A percentile compares a stretch with the other conserved stretches of the same genome.
phyloP scores from a whole-genome alignment of 495 filamentous ascomycete genomes.

The Penicillium silybi region DNA sequence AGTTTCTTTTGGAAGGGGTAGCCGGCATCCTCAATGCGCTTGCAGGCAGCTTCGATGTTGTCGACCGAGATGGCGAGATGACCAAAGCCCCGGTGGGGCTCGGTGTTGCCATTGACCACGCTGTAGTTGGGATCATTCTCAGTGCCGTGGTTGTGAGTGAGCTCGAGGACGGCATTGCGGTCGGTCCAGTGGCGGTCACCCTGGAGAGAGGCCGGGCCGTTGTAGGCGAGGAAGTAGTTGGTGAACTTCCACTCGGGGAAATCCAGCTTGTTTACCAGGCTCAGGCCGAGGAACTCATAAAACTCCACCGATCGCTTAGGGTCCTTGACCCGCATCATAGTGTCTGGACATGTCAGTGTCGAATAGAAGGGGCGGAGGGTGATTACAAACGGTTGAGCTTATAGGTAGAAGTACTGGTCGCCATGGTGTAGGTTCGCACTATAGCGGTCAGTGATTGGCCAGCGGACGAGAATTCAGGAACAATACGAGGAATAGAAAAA shows the following conservation, averaged over 20 bases:
- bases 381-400: constrained; percentile 74
- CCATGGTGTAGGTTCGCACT: constrained; percentile 56
- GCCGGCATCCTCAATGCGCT: constrained; percentile 81
- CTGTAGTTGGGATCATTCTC: constrained; percentile 81
- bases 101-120: constrained; percentile 82
- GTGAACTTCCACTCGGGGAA: constrained; percentile 82
- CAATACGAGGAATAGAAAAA: constrained; percentile 12
- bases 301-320: constrained; percentile 87
- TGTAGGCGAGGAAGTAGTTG: constrained; percentile 53
- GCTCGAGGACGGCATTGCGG: constrained; percentile 84
- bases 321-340: constrained; percentile 92
- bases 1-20: constrained; percentile 94
- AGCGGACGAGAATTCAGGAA: not conserved
- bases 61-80: constrained; percentile 87
- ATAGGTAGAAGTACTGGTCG: constrained; percentile 71
- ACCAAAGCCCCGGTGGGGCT: constrained; percentile 84
- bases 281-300: constrained; percentile 92
- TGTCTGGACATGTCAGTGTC: constrained; percentile 25
- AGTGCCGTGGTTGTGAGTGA: constrained; percentile 97
- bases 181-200: constrained; percentile 73
- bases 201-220: constrained; percentile 74
- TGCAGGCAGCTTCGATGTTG: constrained; percentile 84
- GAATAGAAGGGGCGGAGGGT: not conserved
- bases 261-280: constrained; percentile 69
- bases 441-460: constrained; percentile 18